phyloP scores from a whole-genome alignment of 352 stramenopile species.

The Globisporangium paddicum region DNA sequence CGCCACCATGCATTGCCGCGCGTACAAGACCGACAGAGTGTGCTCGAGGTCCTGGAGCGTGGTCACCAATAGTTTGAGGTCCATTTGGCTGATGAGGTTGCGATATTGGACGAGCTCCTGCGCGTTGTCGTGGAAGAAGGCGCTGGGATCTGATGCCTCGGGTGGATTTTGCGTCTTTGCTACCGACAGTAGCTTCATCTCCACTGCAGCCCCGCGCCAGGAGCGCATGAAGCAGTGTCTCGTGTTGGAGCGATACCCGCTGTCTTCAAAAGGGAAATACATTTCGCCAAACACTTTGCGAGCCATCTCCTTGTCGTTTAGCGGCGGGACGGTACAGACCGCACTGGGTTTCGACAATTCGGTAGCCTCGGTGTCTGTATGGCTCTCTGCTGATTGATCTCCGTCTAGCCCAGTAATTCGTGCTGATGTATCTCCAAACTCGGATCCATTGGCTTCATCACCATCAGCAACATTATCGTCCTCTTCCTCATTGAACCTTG shows the following conservation, averaged over 20 bases:
- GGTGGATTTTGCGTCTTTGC: background rate
- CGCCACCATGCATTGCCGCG: constrained; percentile 2
- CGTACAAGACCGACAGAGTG: constrained; percentile 8
- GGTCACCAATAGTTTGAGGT: constrained; percentile 1
- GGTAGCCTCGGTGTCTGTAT: background rate
- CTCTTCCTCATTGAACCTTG: constrained; percentile 62
- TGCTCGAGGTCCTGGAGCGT: constrained; percentile 8
- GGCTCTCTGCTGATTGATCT: background rate
- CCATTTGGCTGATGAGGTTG: constrained; percentile 4
- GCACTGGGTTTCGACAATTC: background rate
- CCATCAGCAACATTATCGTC: constrained; percentile 29
- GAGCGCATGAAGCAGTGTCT: constrained; percentile 24
- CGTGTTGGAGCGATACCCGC: constrained; percentile 58
- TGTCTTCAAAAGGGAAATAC: constrained; percentile 85
- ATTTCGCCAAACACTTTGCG: constrained; percentile 83
- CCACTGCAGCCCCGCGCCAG: constrained; percentile 24
- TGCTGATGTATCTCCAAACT: background rate
- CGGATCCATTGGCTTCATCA: background rate
- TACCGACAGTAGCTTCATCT: constrained; percentile 20
- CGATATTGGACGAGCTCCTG: background rate
- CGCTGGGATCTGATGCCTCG: background rate
- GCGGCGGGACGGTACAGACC: constrained; percentile 3
- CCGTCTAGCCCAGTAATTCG: background rate
- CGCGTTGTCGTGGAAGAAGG: background rate
- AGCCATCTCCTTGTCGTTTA: constrained; percentile 81